Percentiles rank a stretch among this genome's conserved stretches.
phyloP scores from a whole-genome alignment of 1,284 basidiomycete genomes.

The Leccinum huronense region DNA sequence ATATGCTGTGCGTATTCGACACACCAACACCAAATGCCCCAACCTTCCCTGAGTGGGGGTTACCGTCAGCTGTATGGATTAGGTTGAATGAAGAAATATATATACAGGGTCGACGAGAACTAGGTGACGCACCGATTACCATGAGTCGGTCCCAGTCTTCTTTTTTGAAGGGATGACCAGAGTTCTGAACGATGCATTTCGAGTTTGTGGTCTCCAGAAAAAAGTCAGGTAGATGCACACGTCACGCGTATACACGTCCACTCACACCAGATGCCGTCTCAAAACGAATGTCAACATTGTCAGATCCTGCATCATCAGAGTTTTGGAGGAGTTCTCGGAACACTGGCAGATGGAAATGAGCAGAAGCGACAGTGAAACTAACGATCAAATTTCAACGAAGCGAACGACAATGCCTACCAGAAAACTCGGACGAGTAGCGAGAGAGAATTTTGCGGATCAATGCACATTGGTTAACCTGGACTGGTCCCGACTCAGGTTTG shows the following conservation, averaged over 20 bases:
- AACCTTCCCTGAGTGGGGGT: conserved; percentile 70
- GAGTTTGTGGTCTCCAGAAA: conserved; percentile 48
- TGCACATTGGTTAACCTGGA: conserved; percentile 92
- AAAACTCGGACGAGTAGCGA: conserved; percentile 81
- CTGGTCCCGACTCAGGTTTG: conserved; percentile 57
- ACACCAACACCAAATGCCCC: conserved; percentile 52
- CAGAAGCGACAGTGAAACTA: not conserved
- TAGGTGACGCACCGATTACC: conserved; percentile 64
- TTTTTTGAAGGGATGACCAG: conserved; percentile 80
- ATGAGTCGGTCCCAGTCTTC: conserved; percentile 80
- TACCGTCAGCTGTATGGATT: conserved; percentile 59
- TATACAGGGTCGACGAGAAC: not conserved
- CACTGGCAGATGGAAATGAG: conserved; percentile 41
- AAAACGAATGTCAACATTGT: conserved; percentile 77
- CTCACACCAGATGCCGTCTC: conserved; percentile 33
- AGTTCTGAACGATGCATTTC: conserved; percentile 80
- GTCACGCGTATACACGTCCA: no score
- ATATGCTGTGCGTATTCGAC: conserved; percentile 41
- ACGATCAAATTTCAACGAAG: not conserved
- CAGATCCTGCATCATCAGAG: conserved; percentile 88
- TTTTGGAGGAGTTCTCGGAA: conserved; percentile 92
- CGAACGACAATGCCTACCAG: conserved; percentile 30
- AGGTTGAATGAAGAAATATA: not conserved
- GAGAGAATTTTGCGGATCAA: conserved; percentile 93
- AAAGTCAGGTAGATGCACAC: not conserved